Conservation (phyloP, 306 rosid genomes). For the Mimosa bimucronata region DNA sequence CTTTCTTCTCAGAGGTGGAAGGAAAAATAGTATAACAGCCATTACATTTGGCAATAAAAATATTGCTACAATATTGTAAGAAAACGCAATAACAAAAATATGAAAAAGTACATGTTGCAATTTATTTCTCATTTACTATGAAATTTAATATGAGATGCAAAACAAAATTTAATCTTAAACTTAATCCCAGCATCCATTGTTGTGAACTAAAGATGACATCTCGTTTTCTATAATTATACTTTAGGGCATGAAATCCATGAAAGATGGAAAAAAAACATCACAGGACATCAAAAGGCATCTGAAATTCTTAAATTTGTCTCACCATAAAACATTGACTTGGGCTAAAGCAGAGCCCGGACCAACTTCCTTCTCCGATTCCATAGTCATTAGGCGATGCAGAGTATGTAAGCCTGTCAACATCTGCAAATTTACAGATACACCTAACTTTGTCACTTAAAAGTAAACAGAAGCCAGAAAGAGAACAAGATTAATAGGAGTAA, state of each 20-base stretch:
- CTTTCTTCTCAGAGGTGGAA: conserved; percentile 79
- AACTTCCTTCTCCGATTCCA: conserved; percentile 86
- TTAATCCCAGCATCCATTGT: neutral
- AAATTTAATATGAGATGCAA: conserved; percentile 18
- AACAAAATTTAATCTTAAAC: conserved; percentile 7
- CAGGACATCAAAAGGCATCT: neutral
- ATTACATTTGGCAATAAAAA: conserved; percentile 81
- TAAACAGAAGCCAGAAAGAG: conserved; percentile 15
- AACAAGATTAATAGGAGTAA: neutral
- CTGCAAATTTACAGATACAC: conserved; percentile 50
- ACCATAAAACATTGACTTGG: conserved; percentile 78
- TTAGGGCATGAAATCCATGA: neutral
- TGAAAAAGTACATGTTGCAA: too few species aligned
- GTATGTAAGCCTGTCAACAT: conserved; percentile 73
- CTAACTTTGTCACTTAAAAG: conserved; percentile 8
- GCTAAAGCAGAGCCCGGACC: conserved; percentile 93
- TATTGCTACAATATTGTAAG: conserved; percentile 66
- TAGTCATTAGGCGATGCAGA: conserved; percentile 73
- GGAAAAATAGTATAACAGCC: conserved; percentile 79
- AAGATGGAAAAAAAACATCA: neutral
- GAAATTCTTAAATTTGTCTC: conserved; percentile 24
- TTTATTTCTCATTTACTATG: too few species aligned
- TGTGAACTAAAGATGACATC: conserved; percentile 4
- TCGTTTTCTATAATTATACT: neutral
- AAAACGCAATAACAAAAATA: too few species aligned